phyloP scores from a whole-genome alignment of 2,329 filamentous ascomycete genomes.

The Trichoderma sp. region DNA sequence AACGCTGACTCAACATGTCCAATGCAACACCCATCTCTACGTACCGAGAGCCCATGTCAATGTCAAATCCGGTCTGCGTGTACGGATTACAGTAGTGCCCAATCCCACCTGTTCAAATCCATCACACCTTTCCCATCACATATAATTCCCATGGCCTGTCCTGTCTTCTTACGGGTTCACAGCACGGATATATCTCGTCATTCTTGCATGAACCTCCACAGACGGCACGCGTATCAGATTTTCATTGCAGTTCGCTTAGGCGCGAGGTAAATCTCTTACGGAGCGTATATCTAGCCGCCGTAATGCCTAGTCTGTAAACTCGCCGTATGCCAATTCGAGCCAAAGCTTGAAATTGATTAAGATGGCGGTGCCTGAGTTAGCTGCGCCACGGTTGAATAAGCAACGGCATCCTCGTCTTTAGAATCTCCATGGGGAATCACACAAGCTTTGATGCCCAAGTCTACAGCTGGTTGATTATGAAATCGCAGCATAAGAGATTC shows the following conservation, averaged over 20 bases:
- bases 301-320: background rate
- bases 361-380: background rate
- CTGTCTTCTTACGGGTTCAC: background rate
- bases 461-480: background rate
- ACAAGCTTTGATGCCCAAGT: fast-evolving
- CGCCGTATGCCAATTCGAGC: background rate
- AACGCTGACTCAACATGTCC: no score
- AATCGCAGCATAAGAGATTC: background rate
- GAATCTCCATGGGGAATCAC: background rate
- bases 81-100: background rate
- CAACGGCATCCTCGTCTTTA: background rate
- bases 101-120: background rate
- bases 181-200: background rate
- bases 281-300: background rate
- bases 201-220: background rate
- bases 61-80: background rate
- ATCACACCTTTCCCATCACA: background rate
- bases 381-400: background rate
- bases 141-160: background rate
- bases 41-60: background rate
- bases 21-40: background rate
- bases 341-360: background rate
- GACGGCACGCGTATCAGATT: background rate
- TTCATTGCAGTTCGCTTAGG: background rate
- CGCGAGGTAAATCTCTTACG: background rate